Evolutionary conservation across 129 eudicot species (phyloP).

Genomic region (Tagetes erecta): DNA sequence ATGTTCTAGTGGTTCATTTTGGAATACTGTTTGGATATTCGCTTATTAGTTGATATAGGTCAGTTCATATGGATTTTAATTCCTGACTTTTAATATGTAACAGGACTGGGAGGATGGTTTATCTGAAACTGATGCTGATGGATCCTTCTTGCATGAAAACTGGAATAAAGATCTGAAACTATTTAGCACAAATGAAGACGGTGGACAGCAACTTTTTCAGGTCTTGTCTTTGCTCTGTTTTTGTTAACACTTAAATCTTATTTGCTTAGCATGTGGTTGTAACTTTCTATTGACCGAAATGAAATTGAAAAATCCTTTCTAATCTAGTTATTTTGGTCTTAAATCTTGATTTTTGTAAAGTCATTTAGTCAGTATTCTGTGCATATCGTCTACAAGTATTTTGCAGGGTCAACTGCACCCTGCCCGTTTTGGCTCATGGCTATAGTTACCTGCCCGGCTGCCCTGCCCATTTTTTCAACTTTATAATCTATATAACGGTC

Average conservation of each 20-base stretch:
- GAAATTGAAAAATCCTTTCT: neutral
- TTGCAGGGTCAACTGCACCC: neutral
- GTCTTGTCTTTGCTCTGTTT: conserved; percentile 34
- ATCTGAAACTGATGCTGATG: conserved; percentile 91
- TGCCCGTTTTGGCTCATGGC: neutral
- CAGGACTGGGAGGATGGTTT: conserved; percentile 98
- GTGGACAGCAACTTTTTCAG: conserved; percentile 93
- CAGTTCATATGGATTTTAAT: conserved; percentile 2
- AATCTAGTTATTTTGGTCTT: neutral
- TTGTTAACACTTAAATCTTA: neutral
- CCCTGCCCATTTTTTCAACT: neutral
- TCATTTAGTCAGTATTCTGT: neutral
- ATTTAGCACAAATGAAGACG: conserved; percentile 81
- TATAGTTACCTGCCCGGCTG: neutral
- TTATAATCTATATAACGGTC: neutral
- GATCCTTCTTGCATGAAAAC: conserved; percentile 91
- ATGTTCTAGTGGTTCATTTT: conserved; percentile 3
- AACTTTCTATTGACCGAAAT: neutral
- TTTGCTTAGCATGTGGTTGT: conserved; percentile 1
- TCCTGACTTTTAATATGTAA: neutral
- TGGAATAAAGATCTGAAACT: conserved; percentile 92
- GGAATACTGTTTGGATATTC: neutral
- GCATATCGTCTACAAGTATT: neutral
- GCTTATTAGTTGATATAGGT: neutral
- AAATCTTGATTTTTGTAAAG: neutral